These are phyloP conservation scores for Xerocomus cyaneibrunnescens DNA, from an alignment of 1,284 basidiomycete species.

Conservation along the genomic window DNA sequence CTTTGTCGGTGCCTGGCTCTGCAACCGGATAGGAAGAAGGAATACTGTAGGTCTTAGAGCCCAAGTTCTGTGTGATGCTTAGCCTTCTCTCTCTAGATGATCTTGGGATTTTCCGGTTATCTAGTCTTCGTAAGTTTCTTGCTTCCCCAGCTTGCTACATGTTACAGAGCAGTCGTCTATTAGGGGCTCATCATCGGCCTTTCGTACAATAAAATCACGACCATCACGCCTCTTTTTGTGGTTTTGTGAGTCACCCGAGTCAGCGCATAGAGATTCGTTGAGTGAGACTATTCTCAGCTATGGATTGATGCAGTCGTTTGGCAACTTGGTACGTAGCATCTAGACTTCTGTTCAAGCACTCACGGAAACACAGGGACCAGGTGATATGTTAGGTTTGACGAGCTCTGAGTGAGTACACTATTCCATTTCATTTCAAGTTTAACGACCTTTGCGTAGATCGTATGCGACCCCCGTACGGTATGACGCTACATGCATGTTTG, in stretches of 20 bases:
- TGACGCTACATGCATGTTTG: conserved; percentile 1
- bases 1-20: conserved; percentile 57
- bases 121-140: conserved; percentile 54
- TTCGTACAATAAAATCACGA: conserved; percentile 65
- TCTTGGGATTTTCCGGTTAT: conserved; percentile 74
- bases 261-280: conserved; percentile 5
- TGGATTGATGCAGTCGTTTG: conserved; percentile 66
- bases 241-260: conserved; percentile 49
- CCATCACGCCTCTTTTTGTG: conserved; percentile 65
- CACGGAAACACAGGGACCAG: conserved; percentile 54
- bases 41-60: conserved; percentile 49
- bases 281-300: conserved; percentile 43
- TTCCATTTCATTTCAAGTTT: conserved; percentile 6
- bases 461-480: conserved; percentile 68
- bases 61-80: neutral
- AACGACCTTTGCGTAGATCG: conserved; percentile 39
- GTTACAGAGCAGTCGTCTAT: neutral
- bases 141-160: neutral
- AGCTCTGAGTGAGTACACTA: conserved; percentile 54
- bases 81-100: conserved; percentile 48
- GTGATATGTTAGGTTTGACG: conserved; percentile 69
- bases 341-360: neutral
- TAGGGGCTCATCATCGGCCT: conserved; percentile 63
- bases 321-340: conserved; percentile 52
- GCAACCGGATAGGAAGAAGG: conserved; percentile 62